Evolutionary conservation across 2,329 filamentous ascomycete species (phyloP), one percentile per base, ranked within the genome.

Genomic region (Alternaria arborescens): DNA sequence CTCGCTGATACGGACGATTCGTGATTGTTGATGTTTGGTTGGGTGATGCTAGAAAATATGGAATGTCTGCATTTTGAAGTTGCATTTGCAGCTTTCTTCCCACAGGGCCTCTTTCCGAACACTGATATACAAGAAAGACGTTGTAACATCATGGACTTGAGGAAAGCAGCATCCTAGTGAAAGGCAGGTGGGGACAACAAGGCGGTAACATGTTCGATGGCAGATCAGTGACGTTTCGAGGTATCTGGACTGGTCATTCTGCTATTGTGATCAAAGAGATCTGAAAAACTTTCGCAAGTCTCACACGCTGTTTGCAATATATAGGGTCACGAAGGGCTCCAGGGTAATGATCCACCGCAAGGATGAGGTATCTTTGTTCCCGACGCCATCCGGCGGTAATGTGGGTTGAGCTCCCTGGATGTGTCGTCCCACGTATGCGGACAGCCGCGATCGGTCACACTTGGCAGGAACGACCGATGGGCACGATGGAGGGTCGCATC

Each of bases 381-480:
- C 46, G 46, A 22, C 20, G 46, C 30, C 46, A 34, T 48, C 18
- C 46, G 46, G 46, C 46, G 28, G 46, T 48, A 48, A 48, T 34
- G 30, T 30, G 46, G 46, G 44, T 32, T 34, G 44, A 48, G 26
- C 26, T 32, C 12, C 44, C 44, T 14, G 11, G 44, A 47, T 20
- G 26, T 47, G 16, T 47, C 44, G 44, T 47, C 26, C 44, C 44
- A 47, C 44, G 44, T 47, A 32, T 47, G 44, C 44, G 18, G 28
- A 47, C 44, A 48, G 44, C 44, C 28, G 44, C 44, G 44, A 11
- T 16, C 46, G 30, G 46, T 24, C 46, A 11, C 22, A 24, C 46
- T 38, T 50, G 46, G 46, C 46, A 50, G 30, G 14, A 50, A 36
- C 46, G 32, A 36, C 30, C 11, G 30, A n/a, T 16, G 6, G 26